Conservation (phyloP, 257 asterid genomes). For the Solanum ahanhuiri region DNA sequence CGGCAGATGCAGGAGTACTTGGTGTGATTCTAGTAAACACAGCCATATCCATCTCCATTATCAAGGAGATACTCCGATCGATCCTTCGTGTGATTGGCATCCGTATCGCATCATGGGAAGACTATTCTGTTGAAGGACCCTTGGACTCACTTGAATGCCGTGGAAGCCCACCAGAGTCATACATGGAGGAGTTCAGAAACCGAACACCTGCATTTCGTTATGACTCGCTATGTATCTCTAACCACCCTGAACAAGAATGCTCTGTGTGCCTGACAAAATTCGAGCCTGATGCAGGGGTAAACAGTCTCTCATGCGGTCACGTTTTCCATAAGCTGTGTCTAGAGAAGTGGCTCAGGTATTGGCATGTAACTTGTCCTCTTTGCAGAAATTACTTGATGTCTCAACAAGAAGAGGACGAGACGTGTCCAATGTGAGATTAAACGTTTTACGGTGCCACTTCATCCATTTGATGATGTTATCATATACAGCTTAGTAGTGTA, state of each 20-base stretch:
- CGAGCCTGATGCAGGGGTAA: constrained; percentile 50
- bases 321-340: constrained; percentile 69
- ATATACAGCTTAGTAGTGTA: constrained; percentile 37
- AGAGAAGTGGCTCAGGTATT: constrained; percentile 75
- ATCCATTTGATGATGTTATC: neutral
- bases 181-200: constrained; percentile 71
- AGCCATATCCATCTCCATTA: constrained; percentile 9
- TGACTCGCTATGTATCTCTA: constrained; percentile 28
- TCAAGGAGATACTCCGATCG: constrained; percentile 11
- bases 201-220: constrained; percentile 49
- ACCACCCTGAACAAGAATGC: constrained; percentile 47
- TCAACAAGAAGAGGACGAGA: constrained; percentile 50
- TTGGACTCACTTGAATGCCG: constrained; percentile 14
- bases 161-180: constrained; percentile 47
- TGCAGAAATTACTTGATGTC: constrained; percentile 71
- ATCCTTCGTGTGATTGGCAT: constrained; percentile 13
- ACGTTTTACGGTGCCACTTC: neutral
- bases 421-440: constrained; percentile 65
- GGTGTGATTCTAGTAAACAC: constrained; percentile 6
- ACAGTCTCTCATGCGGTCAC: constrained; percentile 69
- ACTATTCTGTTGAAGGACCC: neutral
- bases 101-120: constrained; percentile 5
- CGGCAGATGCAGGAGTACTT: constrained; percentile 14
- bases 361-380: constrained; percentile 88
- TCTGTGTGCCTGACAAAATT: constrained; percentile 70